Evolutionary conservation across 208 protist genomes (phyloP), one percentile per base, ranked within the genome.

Genomic region (Trypanosoma grayi): DNA sequence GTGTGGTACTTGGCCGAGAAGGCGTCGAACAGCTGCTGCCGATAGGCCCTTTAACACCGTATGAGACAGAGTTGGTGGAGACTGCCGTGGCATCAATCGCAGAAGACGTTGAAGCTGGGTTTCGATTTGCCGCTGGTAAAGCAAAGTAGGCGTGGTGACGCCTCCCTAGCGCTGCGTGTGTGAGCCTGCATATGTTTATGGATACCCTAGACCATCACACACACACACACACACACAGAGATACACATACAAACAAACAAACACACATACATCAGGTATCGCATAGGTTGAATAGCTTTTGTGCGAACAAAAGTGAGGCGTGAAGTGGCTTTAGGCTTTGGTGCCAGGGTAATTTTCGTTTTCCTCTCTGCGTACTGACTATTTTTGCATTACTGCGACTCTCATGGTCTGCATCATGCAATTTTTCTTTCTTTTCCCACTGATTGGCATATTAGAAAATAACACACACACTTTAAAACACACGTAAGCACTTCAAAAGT

Each of bases 21-120:
- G 89, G 89, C n/a, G 85, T 92, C 20, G 75, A 80, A 41, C 46
- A 74, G 18, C 56, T 92, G n/a, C 59, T 83, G 16, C 83, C 83
- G 4, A 75, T 92, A 68, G 81, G 79, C 1, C 31, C 50, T 18
- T 41, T 93, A 48, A 89, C 75, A n/a, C 14, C 66, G 2, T 89
- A 73, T 48, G 85, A 92, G 71, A 52, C 75, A 37, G 79, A 85
- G 47, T 59, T 85, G 30, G 72, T 97, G n/a, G 85, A 96, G 50
- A 71, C 60, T 27, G 70, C 87, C 18, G 70, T 94, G 27, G 78
- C 79, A 25, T 75, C 90, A 53, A 74, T 97, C 25, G 66, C 75
- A 30, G 70, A 75, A 56, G 89, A 94, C 56, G 94, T 97, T 22
- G 68, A 85, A 53, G 86, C 87, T 27, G 95, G 91, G 45, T 24